Percentiles rank a stretch among this genome's conserved stretches.
Conservation (phyloP, 805 yeast genomes). For the Pichia cephalocereana region DNA sequence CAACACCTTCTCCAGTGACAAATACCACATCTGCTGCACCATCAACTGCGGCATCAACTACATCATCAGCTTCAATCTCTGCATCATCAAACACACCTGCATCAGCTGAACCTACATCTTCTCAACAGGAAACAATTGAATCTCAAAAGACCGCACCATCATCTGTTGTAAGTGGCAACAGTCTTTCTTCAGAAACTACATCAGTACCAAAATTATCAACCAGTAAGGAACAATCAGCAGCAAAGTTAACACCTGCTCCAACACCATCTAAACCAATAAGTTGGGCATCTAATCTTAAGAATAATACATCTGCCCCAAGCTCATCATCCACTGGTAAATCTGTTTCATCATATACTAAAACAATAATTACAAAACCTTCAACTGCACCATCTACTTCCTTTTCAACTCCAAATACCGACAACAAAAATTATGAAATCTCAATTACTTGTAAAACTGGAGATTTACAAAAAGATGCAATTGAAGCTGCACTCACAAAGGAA, state of each 20-base stretch:
- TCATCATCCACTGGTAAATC: neutral
- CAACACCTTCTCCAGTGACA: neutral
- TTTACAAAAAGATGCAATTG: neutral
- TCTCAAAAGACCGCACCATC: no score
- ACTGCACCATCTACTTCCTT: neutral
- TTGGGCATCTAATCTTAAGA: no score
- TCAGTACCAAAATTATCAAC: no score
- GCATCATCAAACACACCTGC: neutral
- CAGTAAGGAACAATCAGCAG: no score
- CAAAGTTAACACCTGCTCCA: no score
- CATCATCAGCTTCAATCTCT: no score
- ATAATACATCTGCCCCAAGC: neutral
- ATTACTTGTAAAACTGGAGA: constrained; percentile 1
- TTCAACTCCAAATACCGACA: neutral
- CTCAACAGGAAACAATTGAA: no score
- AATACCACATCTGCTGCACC: neutral
- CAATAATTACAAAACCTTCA: neutral
- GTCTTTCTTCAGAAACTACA: no score
- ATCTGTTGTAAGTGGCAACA: no score
- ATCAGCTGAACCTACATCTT: neutral
- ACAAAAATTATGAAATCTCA: constrained; percentile 1
- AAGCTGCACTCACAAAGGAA: neutral
- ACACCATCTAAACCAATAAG: no score
- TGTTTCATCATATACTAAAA: neutral
- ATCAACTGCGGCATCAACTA: no score